Percentiles rank a stretch among this genome's conserved stretches.
phyloP scores from a whole-genome alignment of 1,139 yeast species.

The Pichia sp. region DNA sequence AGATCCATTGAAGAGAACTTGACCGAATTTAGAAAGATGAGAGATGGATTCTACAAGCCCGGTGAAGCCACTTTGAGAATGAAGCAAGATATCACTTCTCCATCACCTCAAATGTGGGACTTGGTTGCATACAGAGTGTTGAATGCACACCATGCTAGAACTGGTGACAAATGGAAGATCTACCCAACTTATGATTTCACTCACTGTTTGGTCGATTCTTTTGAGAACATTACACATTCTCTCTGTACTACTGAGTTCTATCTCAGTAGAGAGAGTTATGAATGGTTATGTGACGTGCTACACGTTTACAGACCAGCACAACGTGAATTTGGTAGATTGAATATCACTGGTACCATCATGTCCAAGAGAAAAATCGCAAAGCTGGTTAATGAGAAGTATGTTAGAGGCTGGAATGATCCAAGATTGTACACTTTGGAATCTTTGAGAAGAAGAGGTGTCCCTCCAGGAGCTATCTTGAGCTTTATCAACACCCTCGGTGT shows the following conservation, averaged over 20 bases:
- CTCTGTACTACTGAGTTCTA: constrained; percentile 94
- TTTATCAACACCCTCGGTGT: constrained; percentile 96
- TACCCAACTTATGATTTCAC: constrained; percentile 99
- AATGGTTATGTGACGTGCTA: constrained; percentile 96
- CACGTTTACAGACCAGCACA: constrained; percentile 98
- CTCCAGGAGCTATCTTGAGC: constrained; percentile 96
- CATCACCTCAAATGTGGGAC: constrained; percentile 99
- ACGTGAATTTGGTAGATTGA: constrained; percentile 95
- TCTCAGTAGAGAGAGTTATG: constrained; percentile 88
- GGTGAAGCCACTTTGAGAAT: constrained; percentile 94
- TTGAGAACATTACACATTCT: constrained; percentile 93
- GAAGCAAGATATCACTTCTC: constrained; percentile 90
- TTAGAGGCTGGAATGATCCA: constrained; percentile 99
- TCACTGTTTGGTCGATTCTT: constrained; percentile 96
- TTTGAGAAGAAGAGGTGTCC: constrained; percentile 94
- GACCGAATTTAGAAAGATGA: constrained; percentile 80
- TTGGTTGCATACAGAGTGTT: constrained; percentile 96
- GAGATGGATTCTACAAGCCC: constrained; percentile 76
- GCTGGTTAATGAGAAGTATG: constrained; percentile 72
- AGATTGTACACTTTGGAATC: constrained; percentile 92
- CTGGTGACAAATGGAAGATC: constrained; percentile 95
- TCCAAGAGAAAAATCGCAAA: constrained; percentile 95
- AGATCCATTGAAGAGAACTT: constrained; percentile 69
- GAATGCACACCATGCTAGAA: constrained; percentile 89
- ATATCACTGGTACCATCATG: constrained; percentile 88